Percentiles rank a stretch among this genome's conserved stretches.
Evolutionary conservation across 108 stramenopile species (phyloP).

Genomic region (Cyclotella distinguenda): DNA sequence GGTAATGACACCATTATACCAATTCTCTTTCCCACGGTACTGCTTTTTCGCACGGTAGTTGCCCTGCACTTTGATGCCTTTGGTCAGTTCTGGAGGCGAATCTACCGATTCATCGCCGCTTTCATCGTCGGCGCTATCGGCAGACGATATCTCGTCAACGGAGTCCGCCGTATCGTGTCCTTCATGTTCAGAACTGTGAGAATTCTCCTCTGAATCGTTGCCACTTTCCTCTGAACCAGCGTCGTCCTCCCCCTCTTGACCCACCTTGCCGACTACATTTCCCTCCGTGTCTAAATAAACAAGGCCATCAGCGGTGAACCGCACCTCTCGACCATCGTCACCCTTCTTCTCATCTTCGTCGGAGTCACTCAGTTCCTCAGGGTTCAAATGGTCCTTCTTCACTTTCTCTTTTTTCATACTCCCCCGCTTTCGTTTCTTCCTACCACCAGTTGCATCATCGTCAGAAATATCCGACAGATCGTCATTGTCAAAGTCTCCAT

Average conservation of each 20-base stretch:
- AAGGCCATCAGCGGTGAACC: constrained; percentile 85
- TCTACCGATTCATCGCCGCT: constrained; percentile 37
- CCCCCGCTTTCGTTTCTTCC: constrained; percentile 11
- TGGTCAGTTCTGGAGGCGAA: constrained; percentile 32
- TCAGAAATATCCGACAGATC: constrained; percentile 83
- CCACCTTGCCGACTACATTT: constrained; percentile 61
- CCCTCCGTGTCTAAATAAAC: constrained; percentile 73
- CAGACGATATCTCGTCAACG: constrained; percentile 45
- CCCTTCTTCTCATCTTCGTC: constrained; percentile 61
- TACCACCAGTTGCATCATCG: constrained; percentile 40
- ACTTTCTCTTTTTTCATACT: constrained; percentile 35
- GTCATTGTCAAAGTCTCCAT: constrained; percentile 85
- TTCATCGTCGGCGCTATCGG: constrained; percentile 28
- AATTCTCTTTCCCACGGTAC: constrained; percentile 67
- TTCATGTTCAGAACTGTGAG: not conserved
- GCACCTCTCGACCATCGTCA: constrained; percentile 45
- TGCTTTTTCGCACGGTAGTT: constrained; percentile 81
- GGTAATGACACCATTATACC: constrained; percentile 70
- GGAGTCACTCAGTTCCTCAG: constrained; percentile 67
- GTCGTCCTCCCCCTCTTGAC: constrained; percentile 42
- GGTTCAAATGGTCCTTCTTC: constrained; percentile 24
- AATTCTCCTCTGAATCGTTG: constrained; percentile 17
- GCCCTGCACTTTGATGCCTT: constrained; percentile 70
- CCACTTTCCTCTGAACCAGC: constrained; percentile 28
- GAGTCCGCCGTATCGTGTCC: constrained; percentile 25